Conservation (phyloP, 345 rosid genomes). For the Microthlaspi erraticum region DNA sequence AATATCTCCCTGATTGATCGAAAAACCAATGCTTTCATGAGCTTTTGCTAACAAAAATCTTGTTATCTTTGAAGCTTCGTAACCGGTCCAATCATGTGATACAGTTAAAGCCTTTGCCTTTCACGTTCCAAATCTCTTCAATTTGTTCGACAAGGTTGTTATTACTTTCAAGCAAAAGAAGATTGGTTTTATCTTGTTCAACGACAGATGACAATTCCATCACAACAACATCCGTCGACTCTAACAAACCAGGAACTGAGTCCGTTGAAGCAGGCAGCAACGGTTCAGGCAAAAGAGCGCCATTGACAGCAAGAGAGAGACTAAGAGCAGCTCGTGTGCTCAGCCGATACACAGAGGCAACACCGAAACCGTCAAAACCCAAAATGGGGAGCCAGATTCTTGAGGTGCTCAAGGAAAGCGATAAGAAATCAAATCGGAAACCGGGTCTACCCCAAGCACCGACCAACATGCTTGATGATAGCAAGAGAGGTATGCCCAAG, state of each 20-base stretch:
- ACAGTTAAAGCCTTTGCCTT: slow-evolving; percentile 28
- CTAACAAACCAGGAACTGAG: slow-evolving; percentile 36
- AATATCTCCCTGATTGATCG: neutral
- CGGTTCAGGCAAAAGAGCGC: slow-evolving; percentile 55
- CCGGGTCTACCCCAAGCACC: slow-evolving; percentile 91
- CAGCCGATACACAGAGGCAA: slow-evolving; percentile 60
- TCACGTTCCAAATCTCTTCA: neutral
- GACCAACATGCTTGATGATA: slow-evolving; percentile 82
- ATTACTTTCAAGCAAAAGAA: slow-evolving; percentile 36
- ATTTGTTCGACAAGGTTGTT: slow-evolving; percentile 11
- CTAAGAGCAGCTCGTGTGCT: slow-evolving; percentile 89
- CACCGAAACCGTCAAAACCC: slow-evolving; percentile 58
- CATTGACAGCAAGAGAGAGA: slow-evolving; percentile 85
- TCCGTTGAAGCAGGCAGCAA: slow-evolving; percentile 43
- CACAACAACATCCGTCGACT: slow-evolving; percentile 27
- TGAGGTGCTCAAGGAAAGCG: slow-evolving; percentile 77
- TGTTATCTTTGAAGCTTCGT: slow-evolving; percentile 36
- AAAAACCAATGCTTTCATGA: neutral
- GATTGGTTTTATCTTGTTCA: slow-evolving; percentile 44
- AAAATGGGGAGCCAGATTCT: slow-evolving; percentile 76
- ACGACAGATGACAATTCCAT: slow-evolving; percentile 50
- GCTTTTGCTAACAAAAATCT: slow-evolving; percentile 6
- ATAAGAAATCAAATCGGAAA: slow-evolving; percentile 66
- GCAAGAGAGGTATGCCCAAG: slow-evolving; percentile 84
- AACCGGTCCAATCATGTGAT: slow-evolving; percentile 6